Percentiles rank a stretch among this genome's conserved stretches.
These are phyloP conservation scores for Macrolepiota dolichaula DNA, from an alignment of 768 basidiomycete species.

Conservation along the genomic window DNA sequence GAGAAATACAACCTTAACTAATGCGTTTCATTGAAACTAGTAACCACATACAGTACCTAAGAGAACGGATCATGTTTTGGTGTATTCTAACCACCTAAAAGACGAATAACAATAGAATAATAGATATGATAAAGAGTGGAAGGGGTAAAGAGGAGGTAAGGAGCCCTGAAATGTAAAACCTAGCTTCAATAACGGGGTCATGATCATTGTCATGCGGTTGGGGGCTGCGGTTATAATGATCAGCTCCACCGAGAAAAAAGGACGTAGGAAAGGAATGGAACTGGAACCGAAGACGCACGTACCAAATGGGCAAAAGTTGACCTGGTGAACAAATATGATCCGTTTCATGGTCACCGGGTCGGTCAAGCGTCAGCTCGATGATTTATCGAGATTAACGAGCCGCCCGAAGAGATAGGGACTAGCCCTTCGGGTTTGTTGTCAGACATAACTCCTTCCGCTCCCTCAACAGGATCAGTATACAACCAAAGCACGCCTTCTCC, in stretches of 20 bases:
- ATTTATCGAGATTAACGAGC: neutral
- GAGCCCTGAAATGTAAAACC: neutral
- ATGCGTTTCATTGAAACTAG: neutral
- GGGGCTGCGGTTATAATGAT: neutral
- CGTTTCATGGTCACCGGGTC: neutral
- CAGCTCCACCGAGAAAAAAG: neutral
- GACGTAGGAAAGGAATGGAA: neutral
- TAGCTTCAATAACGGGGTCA: neutral
- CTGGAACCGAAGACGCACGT: neutral
- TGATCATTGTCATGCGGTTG: neutral
- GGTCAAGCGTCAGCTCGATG: neutral
- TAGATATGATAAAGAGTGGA: neutral
- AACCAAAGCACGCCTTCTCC: slow-evolving; percentile 54
- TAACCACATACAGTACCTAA: neutral
- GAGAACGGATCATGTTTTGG: neutral
- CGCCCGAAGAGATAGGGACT: neutral
- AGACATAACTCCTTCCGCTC: neutral
- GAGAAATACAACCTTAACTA: neutral
- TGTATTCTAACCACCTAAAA: neutral
- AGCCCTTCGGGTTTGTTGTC: neutral
- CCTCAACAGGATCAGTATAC: slow-evolving; percentile 29
- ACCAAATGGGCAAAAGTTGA: neutral
- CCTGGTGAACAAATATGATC: neutral
- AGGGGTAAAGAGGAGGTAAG: neutral
- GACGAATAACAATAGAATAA: neutral